A percentile compares a stretch with the other conserved stretches of the same genome.
These are phyloP conservation scores for Poronia punctata DNA, from an alignment of 495 filamentous ascomycete species.

Conservation along the genomic window DNA sequence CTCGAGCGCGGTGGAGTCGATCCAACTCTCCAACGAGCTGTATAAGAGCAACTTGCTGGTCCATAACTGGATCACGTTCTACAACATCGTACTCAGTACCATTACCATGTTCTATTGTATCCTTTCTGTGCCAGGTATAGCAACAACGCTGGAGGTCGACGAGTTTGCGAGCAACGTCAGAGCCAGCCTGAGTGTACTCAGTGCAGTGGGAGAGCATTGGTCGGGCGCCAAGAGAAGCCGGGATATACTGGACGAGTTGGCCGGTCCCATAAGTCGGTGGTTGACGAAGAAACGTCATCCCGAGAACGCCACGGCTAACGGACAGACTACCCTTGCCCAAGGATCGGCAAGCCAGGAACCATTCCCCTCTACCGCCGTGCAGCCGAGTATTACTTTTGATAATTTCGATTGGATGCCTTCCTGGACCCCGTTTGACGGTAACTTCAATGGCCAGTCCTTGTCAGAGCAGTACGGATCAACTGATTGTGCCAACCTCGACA, in stretches of 20 bases:
- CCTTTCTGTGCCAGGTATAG: slow-evolving; percentile 30
- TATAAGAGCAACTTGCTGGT: slow-evolving; percentile 29
- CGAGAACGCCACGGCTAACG: background rate
- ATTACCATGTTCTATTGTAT: slow-evolving; percentile 39
- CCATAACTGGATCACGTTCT: slow-evolving; percentile 36
- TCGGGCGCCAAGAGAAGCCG: slow-evolving; percentile 35
- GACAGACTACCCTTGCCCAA: background rate
- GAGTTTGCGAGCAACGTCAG: slow-evolving; percentile 32
- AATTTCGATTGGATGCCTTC: background rate
- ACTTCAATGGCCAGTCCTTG: background rate
- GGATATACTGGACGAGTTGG: slow-evolving; percentile 38
- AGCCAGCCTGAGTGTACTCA: slow-evolving; percentile 36
- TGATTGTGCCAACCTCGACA: slow-evolving; percentile 5
- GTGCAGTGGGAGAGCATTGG: slow-evolving; percentile 43
- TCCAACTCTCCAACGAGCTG: slow-evolving; percentile 29
- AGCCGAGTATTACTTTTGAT: background rate
- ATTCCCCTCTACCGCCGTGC: background rate
- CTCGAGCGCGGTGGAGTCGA: slow-evolving; percentile 29
- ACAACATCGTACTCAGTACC: slow-evolving; percentile 36
- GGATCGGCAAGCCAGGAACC: background rate
- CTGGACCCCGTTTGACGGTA: slow-evolving; percentile 5
- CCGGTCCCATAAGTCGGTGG: slow-evolving; percentile 31
- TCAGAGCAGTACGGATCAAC: slow-evolving; percentile 5
- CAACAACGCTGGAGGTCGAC: slow-evolving; percentile 31
- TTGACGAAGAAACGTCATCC: slow-evolving; percentile 19